These are phyloP conservation scores for Gonapodya prolifera DNA, from an alignment of 192 early-diverging fungal genomes.

Conservation along the genomic window DNA sequence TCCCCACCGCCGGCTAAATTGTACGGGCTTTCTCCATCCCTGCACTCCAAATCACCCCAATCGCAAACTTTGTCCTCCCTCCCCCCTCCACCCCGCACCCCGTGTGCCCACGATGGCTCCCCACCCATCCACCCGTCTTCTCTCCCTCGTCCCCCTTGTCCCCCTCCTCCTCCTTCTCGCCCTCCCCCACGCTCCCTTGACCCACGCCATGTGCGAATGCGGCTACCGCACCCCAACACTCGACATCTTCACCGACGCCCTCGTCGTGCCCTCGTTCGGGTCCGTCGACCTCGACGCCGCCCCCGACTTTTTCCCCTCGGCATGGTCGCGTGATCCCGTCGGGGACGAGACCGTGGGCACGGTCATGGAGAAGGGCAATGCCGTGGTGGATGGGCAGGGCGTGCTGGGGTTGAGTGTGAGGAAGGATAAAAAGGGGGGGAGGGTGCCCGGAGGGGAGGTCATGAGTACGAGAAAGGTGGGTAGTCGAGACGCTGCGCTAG, in stretches of 20 bases:
- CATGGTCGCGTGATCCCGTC: background rate
- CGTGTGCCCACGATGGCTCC: too few species aligned
- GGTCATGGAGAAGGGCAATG: background rate
- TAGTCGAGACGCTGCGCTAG: background rate
- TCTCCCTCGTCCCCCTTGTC: too few species aligned
- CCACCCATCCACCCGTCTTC: too few species aligned
- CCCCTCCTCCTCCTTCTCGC: background rate
- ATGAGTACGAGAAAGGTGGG: background rate
- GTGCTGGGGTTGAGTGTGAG: background rate
- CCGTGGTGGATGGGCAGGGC: background rate
- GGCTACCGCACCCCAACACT: background rate
- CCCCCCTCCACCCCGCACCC: too few species aligned
- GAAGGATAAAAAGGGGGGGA: background rate
- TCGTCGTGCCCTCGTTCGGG: background rate
- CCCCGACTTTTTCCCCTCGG: background rate
- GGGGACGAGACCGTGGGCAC: background rate
- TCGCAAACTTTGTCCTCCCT: too few species aligned
- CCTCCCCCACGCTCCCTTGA: background rate
- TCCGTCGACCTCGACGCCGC: background rate
- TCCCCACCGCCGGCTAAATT: too few species aligned
- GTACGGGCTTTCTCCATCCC: too few species aligned
- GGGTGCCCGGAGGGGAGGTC: background rate
- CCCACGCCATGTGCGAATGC: background rate
- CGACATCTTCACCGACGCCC: background rate
- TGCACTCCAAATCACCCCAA: too few species aligned